Evolutionary conservation across 352 stramenopile species (phyloP), one percentile per base, ranked within the genome.

Genomic region (Phytophthora quininea): DNA sequence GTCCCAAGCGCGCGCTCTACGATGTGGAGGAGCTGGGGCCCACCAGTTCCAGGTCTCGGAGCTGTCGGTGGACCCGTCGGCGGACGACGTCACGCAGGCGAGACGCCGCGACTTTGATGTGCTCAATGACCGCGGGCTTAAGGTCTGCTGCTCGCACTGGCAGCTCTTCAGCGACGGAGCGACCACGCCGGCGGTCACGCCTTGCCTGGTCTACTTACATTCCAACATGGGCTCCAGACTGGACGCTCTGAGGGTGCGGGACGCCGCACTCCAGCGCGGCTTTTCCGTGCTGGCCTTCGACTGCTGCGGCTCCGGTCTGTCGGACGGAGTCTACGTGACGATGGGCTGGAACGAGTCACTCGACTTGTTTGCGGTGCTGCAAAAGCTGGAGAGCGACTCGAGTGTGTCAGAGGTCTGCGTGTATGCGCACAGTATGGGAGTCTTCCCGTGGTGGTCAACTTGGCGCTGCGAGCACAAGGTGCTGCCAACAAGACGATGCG

Each of bases 221-320:
- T 93, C 84, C n/a, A 96, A 96, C 62, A 66, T 96, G 3, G 88
- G 88, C 54, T 92, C 84, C 24, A 79, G 88, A 47, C 58, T 89
- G 27, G 86, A 96, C 62, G 75, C 80, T 2, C 63, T 91, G 53
- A 81, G 83, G n/a, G 61, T 93, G 32, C 86, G 86, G 2, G 76
- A 93, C 42, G 54, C 79, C 10, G 85, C 84, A 7, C 61, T 96
- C 8, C 56, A 60, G n/a, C 73, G 86, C 2, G 86, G 88, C 49
- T 90, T 95, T 45, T 93, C 87, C 7, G 81, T 96, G 47, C 60
- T 93, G 33, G 78, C 87, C 3, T 95, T 96, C 56, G 89, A 96
- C 72, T 95, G 79, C 55, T 91, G 79, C 27, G 89, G 89, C 54
- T 95, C 87, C 4, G 89, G 87, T 0, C 61, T 83, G 11, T 92